Base-by-base conservation (phyloP, 176 grass and related monocot genomes). In the Zea luxurians region DNA sequence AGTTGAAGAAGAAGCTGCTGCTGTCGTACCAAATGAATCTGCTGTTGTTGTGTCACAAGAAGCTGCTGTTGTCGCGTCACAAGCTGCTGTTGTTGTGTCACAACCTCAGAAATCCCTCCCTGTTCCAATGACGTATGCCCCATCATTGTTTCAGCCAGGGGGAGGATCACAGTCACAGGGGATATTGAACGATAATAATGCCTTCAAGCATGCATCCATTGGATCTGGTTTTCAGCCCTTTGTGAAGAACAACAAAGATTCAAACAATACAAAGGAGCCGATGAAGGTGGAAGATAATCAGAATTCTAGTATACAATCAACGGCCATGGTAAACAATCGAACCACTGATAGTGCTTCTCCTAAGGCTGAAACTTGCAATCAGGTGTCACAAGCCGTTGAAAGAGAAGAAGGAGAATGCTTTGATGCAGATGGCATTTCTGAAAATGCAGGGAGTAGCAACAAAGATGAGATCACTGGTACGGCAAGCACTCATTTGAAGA, bases 351-450 rank as follows among this genome's bases (percentile, higher is more conserved):
- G 54, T 63, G 59, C 76, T 84, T 66, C 10, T 77, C 76, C 48
- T 16, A 80, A 70, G 44, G 38, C 35, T 61, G 66, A 61, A 13
- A 48, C 75, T 42, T 78, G 68, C 59, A 81, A 70, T 77, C 89
- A 88, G 27, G 59, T 74, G 81, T 20, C 70, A 40, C 78, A 81
- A 75, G 53, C 73, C 53, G 74, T 74, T 87, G 96, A 99, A 88
- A 99, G 88, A 89, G 96, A 99, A 95, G 96, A 95, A 81, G 96
- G 96, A 5, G 96, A 99, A 70, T 99, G 96, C 92, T 99, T 92
- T 87, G 96, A 99, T 85, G 83, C 86, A 77, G 96, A 95, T 78
- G 79, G 70, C 45, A 83, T 80, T 83, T 82, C 83, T 81, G 92
- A 99, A 44, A 87, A 76, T 10, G 76, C n/a, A 7, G 81, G 71